Conservation (phyloP, 1,139 yeast genomes). For the Diutina catenulata region DNA sequence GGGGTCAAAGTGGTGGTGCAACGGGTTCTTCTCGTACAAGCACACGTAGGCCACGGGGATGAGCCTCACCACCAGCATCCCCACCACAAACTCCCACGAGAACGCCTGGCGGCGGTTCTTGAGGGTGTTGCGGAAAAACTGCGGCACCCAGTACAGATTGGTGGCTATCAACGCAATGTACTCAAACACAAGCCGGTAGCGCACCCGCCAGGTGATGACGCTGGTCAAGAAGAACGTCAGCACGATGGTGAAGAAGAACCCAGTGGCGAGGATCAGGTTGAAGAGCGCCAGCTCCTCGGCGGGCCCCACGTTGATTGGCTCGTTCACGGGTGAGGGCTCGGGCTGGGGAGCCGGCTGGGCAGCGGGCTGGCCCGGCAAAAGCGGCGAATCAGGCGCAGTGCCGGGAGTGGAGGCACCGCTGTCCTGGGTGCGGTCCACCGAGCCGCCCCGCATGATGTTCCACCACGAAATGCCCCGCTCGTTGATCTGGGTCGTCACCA, state of each 20-base stretch:
- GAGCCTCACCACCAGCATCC: constrained; percentile 51
- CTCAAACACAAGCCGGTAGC: constrained; percentile 42
- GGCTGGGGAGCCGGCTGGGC: constrained; percentile 1
- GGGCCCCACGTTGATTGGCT: constrained; percentile 7
- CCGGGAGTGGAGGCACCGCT: constrained; percentile 7
- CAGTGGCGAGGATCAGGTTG: constrained; percentile 53
- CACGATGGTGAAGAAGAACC: constrained; percentile 46
- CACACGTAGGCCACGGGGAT: constrained; percentile 57
- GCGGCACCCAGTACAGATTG: constrained; percentile 87
- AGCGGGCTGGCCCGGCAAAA: not conserved
- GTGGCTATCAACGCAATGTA: constrained; percentile 36
- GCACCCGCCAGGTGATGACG: constrained; percentile 53
- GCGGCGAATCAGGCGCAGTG: not conserved
- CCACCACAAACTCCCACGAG: constrained; percentile 58
- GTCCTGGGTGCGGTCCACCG: constrained; percentile 5
- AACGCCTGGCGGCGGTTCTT: constrained; percentile 62
- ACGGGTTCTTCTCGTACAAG: constrained; percentile 27
- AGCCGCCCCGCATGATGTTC: constrained; percentile 38
- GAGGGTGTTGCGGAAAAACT: constrained; percentile 65
- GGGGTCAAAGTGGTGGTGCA: constrained; percentile 48
- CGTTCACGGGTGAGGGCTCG: constrained; percentile 5
- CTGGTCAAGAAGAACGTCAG: constrained; percentile 48
- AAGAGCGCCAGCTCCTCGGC: constrained; percentile 42
- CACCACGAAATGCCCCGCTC: constrained; percentile 59
- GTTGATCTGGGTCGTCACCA: constrained; percentile 61